phyloP scores from a whole-genome alignment of 148 eudicot genomes.

The Salicornia ramosissima region DNA sequence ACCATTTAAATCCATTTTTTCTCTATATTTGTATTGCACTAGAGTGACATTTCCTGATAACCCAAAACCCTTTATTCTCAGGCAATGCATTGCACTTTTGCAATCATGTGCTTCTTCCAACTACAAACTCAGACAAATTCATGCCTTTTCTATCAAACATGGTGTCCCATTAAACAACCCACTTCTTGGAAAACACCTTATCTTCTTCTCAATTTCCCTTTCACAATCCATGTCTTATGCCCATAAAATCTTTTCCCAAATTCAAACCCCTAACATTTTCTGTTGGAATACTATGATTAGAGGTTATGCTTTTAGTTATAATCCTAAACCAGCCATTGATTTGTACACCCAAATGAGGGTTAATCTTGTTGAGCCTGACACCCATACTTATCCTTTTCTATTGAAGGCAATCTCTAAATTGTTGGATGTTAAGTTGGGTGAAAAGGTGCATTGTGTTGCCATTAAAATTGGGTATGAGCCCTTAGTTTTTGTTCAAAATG shows the following conservation, averaged over 20 bases:
- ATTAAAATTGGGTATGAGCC: constrained; percentile 51
- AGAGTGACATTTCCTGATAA: constrained; percentile 17
- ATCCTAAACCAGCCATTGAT: constrained; percentile 44
- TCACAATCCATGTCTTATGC: constrained; percentile 52
- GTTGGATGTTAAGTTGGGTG: constrained; percentile 48
- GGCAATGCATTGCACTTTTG: constrained; percentile 66
- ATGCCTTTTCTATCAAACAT: constrained; percentile 63
- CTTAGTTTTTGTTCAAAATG: constrained; percentile 53
- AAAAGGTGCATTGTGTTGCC: constrained; percentile 48
- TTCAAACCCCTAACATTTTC: constrained; percentile 57
- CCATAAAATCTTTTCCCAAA: constrained; percentile 42
- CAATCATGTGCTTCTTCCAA: constrained; percentile 52
- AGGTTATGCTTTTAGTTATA: constrained; percentile 67
- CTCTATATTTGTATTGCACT: constrained; percentile 22
- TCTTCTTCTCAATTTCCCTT: constrained; percentile 55
- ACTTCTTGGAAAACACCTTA: constrained; percentile 56
- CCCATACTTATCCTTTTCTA: constrained; percentile 71
- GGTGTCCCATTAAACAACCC: constrained; percentile 54
- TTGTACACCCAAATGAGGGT: constrained; percentile 38
- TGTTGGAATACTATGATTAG: constrained; percentile 76
- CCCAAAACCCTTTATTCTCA: constrained; percentile 42
- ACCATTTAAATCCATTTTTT: constrained; percentile 14
- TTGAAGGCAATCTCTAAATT: constrained; percentile 57
- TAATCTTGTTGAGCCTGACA: constrained; percentile 39
- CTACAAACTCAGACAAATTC: constrained; percentile 64